phyloP scores from a whole-genome alignment of 345 rosid genomes.

The Citropsis articulata region DNA sequence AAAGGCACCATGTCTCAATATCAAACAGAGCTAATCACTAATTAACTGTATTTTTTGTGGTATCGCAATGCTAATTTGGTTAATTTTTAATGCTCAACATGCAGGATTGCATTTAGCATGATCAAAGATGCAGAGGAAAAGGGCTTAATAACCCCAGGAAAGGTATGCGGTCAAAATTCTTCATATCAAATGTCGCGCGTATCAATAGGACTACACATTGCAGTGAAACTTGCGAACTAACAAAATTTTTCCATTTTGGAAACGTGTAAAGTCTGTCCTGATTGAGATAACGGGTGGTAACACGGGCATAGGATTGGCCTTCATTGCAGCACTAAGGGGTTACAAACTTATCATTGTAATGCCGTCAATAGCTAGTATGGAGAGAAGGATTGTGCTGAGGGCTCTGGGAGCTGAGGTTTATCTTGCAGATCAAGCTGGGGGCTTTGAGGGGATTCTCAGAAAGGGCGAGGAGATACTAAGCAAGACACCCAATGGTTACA shows the following conservation, averaged over 20 bases:
- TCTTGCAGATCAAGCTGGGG: constrained; percentile 50
- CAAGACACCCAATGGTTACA: constrained; percentile 50
- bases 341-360: constrained; percentile 55
- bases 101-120: constrained; percentile 53
- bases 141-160: constrained; percentile 55
- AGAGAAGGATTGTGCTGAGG: constrained; percentile 55
- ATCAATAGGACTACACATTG: too few relatives aligned
- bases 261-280: constrained; percentile 35
- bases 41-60: not conserved
- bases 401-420: constrained; percentile 75
- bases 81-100: not conserved
- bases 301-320: constrained; percentile 78
- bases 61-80: too few relatives aligned
- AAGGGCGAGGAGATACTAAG: constrained; percentile 54
- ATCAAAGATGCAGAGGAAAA: constrained; percentile 69
- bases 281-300: constrained; percentile 67
- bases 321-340: constrained; percentile 59
- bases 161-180: constrained; percentile 30
- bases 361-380: constrained; percentile 55
- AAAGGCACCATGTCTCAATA: rapidly evolving
- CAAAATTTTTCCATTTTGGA: not conserved
- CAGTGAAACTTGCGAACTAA: not conserved
- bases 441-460: constrained; percentile 34
- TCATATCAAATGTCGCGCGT: not conserved
- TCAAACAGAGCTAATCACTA: not conserved